A percentile compares a stretch with the other conserved stretches of the same genome.
These are phyloP conservation scores for Trametes polyzona DNA, from an alignment of 1,284 basidiomycete genomes.

Conservation along the genomic window DNA sequence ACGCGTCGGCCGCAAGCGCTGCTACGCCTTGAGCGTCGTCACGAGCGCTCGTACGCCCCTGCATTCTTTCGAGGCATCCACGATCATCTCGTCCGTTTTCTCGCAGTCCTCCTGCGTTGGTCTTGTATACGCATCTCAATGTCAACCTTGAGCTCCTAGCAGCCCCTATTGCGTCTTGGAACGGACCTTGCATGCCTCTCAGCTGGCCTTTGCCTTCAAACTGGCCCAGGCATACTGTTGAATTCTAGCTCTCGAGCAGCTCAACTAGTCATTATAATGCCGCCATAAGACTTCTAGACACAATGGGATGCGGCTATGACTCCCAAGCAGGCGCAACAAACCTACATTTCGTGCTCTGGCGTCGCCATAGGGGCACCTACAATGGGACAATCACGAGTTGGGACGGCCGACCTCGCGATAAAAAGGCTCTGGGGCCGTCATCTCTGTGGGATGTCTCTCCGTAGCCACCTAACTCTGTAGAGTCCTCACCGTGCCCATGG, in stretches of 20 bases:
- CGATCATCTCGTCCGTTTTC: not conserved
- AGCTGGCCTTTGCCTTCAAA: too few species aligned
- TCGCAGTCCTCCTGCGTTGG: too few species aligned
- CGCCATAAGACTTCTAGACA: too few species aligned
- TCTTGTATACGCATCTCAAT: too few species aligned
- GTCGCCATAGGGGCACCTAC: not conserved
- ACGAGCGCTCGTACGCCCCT: not conserved
- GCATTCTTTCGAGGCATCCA: too few species aligned
- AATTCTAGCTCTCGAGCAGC: too few species aligned
- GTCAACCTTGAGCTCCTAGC: too few species aligned
- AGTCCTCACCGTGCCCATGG: not conserved
- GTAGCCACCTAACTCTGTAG: not conserved
- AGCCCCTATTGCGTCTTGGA: too few species aligned
- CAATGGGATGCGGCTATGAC: too few species aligned
- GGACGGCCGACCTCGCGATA: not conserved
- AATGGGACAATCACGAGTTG: constrained; percentile 1
- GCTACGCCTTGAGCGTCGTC: not conserved
- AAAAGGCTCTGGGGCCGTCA: not conserved
- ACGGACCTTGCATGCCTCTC: too few species aligned
- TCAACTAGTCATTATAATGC: too few species aligned
- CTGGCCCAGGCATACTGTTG: too few species aligned
- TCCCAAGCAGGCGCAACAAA: not conserved
- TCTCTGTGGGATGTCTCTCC: not conserved
- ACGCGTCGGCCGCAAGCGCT: constrained; percentile 2
- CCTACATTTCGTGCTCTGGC: not conserved